These are phyloP conservation scores for Zoysia pacifica DNA, from an alignment of 176 grass and related monocot species.

Conservation along the genomic window DNA sequence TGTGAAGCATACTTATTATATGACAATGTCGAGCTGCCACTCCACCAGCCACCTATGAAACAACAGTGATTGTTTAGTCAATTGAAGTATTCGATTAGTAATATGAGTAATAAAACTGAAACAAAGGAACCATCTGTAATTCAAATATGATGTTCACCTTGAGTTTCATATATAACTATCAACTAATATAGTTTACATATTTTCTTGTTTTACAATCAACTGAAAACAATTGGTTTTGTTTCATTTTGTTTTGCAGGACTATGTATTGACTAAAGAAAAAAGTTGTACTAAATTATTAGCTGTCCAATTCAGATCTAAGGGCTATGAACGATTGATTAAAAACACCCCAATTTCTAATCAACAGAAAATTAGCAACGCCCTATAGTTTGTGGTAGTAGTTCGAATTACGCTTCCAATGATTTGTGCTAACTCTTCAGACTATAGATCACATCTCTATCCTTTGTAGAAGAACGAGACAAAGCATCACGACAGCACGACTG, in stretches of 20 bases:
- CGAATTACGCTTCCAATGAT: background rate
- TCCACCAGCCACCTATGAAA: conserved; percentile 96
- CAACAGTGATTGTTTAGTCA: conserved; percentile 26
- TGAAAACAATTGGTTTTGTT: too few species aligned
- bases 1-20: conserved; percentile 68
- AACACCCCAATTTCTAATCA: too few species aligned
- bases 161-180: conserved; percentile 5
- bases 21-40: conserved; percentile 79
- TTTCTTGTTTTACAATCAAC: too few species aligned
- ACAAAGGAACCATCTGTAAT: conserved; percentile 1
- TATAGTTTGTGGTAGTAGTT: background rate
- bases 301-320: too few species aligned
- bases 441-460: background rate
- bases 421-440: background rate
- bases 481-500: background rate
- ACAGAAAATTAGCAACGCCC: too few species aligned
- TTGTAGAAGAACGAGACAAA: background rate
- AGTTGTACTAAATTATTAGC: too few species aligned
- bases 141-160: background rate
- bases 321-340: too few species aligned
- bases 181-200: background rate
- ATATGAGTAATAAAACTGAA: background rate
- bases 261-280: too few species aligned
- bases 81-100: background rate
- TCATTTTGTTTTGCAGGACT: too few species aligned